These are phyloP conservation scores for Russula griseocarnosa DNA, from an alignment of 768 basidiomycete genomes.

Conservation along the genomic window DNA sequence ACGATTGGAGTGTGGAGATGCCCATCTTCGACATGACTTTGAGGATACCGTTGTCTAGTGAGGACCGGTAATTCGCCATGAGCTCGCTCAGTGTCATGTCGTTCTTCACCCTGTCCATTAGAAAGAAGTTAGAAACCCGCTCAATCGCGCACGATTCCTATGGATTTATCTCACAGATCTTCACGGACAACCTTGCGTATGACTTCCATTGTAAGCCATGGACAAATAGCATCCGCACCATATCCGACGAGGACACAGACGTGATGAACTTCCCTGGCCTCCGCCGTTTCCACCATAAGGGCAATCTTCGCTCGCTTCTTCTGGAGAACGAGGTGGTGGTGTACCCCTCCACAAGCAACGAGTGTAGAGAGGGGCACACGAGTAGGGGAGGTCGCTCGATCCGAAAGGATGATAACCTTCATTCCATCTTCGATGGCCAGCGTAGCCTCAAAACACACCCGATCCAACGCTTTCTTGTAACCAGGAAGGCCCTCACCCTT, in stretches of 20 bases:
- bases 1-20: slow-evolving; percentile 94
- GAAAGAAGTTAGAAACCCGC: slow-evolving; percentile 56
- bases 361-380: slow-evolving; percentile 88
- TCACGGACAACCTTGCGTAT: slow-evolving; percentile 89
- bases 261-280: slow-evolving; percentile 97
- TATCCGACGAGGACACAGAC: slow-evolving; percentile 95
- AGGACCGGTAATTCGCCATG: slow-evolving; percentile 78
- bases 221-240: slow-evolving; percentile 95
- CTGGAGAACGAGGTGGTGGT: slow-evolving; percentile 84
- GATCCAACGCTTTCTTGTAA: slow-evolving; percentile 81
- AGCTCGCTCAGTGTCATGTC: slow-evolving; percentile 72
- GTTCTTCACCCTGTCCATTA: slow-evolving; percentile 67
- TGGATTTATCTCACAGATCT: slow-evolving; percentile 64
- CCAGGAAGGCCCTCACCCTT: slow-evolving; percentile 91
- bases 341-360: slow-evolving; percentile 92
- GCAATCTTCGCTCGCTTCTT: slow-evolving; percentile 95
- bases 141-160: slow-evolving; percentile 74
- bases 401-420: slow-evolving; percentile 90
- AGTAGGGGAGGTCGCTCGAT: slow-evolving; percentile 70
- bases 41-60: slow-evolving; percentile 90
- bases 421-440: slow-evolving; percentile 93
- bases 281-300: slow-evolving; percentile 94
- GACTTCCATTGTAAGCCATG: slow-evolving; percentile 92
- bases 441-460: slow-evolving; percentile 86
- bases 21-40: slow-evolving; percentile 99